Percentiles rank a stretch among this genome's conserved stretches.
Evolutionary conservation across 2,329 filamentous ascomycete genomes (phyloP).

Genomic region (Rutstroemia sp.): DNA sequence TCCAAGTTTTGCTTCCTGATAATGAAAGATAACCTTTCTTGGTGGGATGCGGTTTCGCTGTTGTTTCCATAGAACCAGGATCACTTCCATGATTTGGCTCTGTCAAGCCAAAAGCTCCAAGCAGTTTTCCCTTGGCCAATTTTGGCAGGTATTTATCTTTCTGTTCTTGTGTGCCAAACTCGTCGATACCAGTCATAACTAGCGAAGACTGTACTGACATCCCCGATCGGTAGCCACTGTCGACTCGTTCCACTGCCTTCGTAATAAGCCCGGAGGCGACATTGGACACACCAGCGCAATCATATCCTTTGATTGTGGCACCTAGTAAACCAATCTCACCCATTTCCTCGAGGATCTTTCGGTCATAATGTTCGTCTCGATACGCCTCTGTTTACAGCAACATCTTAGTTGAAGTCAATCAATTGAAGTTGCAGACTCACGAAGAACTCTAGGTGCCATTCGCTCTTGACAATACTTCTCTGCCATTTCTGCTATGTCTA

Average conservation of each 20-base stretch:
- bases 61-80: constrained; percentile 83
- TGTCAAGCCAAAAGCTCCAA: constrained; percentile 84
- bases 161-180: constrained; percentile 79
- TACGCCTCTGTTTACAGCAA: constrained; percentile 58
- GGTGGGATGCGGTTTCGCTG: constrained; percentile 74
- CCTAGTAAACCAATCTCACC: constrained; percentile 84
- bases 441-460: constrained; percentile 75
- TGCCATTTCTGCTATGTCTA: constrained; percentile 83
- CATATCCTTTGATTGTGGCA: constrained; percentile 79
- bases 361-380: constrained; percentile 79
- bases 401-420: constrained; percentile 5
- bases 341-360: constrained; percentile 83
- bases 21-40: constrained; percentile 77
- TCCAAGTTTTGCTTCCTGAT: constrained; percentile 87
- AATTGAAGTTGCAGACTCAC: constrained; percentile 43
- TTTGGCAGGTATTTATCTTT: constrained; percentile 76
- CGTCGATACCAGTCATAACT: constrained; percentile 88
- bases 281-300: constrained; percentile 78
- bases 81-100: constrained; percentile 92
- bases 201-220: constrained; percentile 92
- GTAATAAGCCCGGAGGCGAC: constrained; percentile 88
- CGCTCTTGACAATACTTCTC: constrained; percentile 91
- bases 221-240: constrained; percentile 84
- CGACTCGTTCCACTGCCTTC: constrained; percentile 81
- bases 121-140: constrained; percentile 73